These are phyloP conservation scores for Echeveria elegans DNA, from an alignment of 164 flowering plant genomes.

Conservation along the genomic window DNA sequence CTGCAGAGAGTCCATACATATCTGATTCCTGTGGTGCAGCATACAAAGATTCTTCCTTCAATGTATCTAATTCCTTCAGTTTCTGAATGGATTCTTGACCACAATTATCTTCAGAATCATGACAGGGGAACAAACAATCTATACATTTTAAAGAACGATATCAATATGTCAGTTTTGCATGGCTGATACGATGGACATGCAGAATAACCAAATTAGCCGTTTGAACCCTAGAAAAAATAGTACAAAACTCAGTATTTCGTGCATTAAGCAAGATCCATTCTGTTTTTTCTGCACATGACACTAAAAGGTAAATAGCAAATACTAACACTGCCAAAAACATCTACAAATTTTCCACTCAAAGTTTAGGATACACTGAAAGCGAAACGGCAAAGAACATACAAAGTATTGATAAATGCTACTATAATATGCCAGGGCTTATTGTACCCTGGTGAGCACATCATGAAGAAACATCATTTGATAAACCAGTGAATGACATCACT, in stretches of 20 bases:
- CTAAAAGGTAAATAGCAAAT: too few relatives aligned
- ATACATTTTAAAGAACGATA: not conserved
- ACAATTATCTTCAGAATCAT: not conserved
- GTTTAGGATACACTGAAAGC: not conserved
- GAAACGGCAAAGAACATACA: not conserved
- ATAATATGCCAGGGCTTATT: not conserved
- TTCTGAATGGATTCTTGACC: not conserved
- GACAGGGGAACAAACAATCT: not conserved
- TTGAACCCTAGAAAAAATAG: not conserved
- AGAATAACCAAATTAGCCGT: not conserved
- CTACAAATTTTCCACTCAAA: not conserved
- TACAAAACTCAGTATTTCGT: not conserved
- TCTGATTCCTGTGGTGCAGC: constrained; percentile 22
- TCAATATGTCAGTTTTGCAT: not conserved
- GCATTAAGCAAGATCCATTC: not conserved
- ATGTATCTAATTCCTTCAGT: not conserved
- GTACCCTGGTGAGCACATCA: not conserved
- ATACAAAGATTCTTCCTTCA: too few relatives aligned
- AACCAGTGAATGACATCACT: not conserved
- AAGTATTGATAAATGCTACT: not conserved
- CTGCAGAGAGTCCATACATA: constrained; percentile 40
- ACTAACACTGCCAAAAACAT: not conserved
- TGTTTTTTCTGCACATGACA: too few relatives aligned
- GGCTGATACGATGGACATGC: not conserved
- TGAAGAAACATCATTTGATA: not conserved